Evolutionary conservation across 331 rosid genomes (phyloP).

Genomic region (Erythrophleum ivorense): DNA sequence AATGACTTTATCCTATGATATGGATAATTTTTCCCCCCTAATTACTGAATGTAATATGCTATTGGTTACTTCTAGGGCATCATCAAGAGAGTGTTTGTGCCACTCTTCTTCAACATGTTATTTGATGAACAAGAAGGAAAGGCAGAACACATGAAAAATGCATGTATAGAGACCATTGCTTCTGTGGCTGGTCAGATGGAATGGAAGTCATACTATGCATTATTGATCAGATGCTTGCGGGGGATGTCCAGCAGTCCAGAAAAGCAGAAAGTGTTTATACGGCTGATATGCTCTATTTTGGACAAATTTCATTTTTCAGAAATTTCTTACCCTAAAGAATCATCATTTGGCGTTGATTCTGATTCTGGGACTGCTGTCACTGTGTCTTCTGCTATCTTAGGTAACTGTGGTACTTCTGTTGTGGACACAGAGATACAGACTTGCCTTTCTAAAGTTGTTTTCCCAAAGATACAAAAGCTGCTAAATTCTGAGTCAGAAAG

Average conservation of each 20-base stretch:
- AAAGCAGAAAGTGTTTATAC: conserved; percentile 70
- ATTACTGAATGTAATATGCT: conserved; percentile 37
- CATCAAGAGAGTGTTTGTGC: conserved; percentile 70
- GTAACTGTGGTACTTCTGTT: conserved; percentile 39
- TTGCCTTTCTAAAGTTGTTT: conserved; percentile 67
- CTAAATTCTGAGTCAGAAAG: conserved; percentile 78
- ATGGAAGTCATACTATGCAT: conserved; percentile 83
- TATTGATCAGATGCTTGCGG: conserved; percentile 76
- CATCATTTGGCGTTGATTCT: conserved; percentile 47
- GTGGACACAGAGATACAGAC: conserved; percentile 60
- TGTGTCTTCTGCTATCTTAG: conserved; percentile 32
- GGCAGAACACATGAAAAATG: conserved; percentile 76
- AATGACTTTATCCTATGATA: conserved; percentile 32
- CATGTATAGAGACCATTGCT: conserved; percentile 87
- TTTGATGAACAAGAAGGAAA: conserved; percentile 72
- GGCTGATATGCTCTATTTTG: conserved; percentile 80
- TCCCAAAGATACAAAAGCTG: conserved; percentile 83
- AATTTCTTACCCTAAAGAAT: conserved; percentile 35
- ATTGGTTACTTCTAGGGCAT: conserved; percentile 60
- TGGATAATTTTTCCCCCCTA: not conserved
- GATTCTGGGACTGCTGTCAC: conserved; percentile 38
- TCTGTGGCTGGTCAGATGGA: conserved; percentile 80
- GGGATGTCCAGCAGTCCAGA: conserved; percentile 60
- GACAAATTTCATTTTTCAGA: conserved; percentile 81
- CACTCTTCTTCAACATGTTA: conserved; percentile 81